phyloP scores from a whole-genome alignment of 495 filamentous ascomycete genomes.

The Entonaema liquescens region DNA sequence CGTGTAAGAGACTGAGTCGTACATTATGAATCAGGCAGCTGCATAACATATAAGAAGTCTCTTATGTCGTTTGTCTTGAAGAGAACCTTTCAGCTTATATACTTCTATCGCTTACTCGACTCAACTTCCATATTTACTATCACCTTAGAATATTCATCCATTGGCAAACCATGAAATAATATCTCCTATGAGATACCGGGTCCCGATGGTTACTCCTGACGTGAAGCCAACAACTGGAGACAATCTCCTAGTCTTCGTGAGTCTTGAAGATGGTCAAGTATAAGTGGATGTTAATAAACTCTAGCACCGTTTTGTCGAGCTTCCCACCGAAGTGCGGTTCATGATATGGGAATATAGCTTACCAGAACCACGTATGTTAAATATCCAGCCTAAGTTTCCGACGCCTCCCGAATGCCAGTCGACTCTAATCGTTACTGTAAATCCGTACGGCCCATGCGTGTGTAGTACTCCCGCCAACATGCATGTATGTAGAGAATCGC shows the following conservation, averaged over 20 bases:
- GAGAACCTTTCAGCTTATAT: background rate
- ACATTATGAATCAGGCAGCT: background rate
- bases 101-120: background rate
- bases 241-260: slow-evolving; percentile 3
- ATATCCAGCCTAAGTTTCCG: too few species aligned
- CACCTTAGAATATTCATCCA: background rate
- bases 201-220: slow-evolving; percentile 10
- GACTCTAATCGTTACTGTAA: too few species aligned
- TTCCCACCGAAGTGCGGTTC: slow-evolving; percentile 43
- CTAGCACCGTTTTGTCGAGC: slow-evolving; percentile 37
- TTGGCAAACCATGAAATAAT: background rate
- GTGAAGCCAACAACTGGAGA: background rate
- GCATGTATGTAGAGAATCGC: slow-evolving; percentile 43
- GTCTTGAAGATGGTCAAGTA: slow-evolving; percentile 3
- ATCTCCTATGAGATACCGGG: background rate
- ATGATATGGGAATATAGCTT: slow-evolving; percentile 43
- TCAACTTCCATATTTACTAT: background rate
- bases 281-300: slow-evolving; percentile 2
- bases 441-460: slow-evolving; percentile 20
- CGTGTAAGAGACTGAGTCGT: background rate
- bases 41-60: background rate
- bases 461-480: slow-evolving; percentile 37
- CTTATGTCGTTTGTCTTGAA: background rate
- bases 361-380: slow-evolving; percentile 26
- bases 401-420: too few species aligned